phyloP scores from a whole-genome alignment of 2,329 filamentous ascomycete species.

The Diaporthe caulivora region DNA sequence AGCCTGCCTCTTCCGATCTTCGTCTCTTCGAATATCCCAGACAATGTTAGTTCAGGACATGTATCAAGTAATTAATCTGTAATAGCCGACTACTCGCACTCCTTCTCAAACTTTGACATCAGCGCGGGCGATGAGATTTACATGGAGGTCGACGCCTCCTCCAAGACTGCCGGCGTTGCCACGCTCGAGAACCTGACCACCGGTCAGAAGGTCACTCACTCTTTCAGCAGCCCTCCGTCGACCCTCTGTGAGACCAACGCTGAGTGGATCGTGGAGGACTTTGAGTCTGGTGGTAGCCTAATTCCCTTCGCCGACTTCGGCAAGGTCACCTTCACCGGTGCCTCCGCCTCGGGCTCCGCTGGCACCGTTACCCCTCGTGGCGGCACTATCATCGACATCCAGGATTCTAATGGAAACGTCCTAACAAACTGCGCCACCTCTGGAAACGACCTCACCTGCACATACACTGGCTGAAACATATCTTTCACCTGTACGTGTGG shows the following conservation, averaged over 20 bases:
- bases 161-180: conserved; percentile 56
- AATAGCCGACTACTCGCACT: conserved; percentile 57
- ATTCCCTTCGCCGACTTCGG: conserved; percentile 61
- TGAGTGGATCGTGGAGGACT: conserved; percentile 73
- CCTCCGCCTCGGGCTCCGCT: conserved; percentile 47
- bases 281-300: conserved; percentile 51
- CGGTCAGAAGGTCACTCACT: conserved; percentile 63
- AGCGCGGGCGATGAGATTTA: conserved; percentile 36
- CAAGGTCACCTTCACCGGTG: conserved; percentile 55
- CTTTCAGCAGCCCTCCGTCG: conserved; percentile 56
- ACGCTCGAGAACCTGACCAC: conserved; percentile 60
- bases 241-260: conserved; percentile 66
- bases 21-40: too few relatives aligned
- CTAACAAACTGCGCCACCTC: conserved; percentile 36
- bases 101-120: conserved; percentile 36
- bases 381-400: conserved; percentile 54
- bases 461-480: conserved; percentile 50
- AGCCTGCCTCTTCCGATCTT: too few relatives aligned
- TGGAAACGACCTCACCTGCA: conserved; percentile 34
- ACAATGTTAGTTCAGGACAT: too few relatives aligned
- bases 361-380: conserved; percentile 49
- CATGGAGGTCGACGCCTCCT: conserved; percentile 50
- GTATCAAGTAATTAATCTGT: too few relatives aligned
- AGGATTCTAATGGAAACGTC: conserved; percentile 26
- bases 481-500: too few relatives aligned